phyloP scores from a whole-genome alignment of 2,329 filamentous ascomycete species.

The Thelonectria rubi region DNA sequence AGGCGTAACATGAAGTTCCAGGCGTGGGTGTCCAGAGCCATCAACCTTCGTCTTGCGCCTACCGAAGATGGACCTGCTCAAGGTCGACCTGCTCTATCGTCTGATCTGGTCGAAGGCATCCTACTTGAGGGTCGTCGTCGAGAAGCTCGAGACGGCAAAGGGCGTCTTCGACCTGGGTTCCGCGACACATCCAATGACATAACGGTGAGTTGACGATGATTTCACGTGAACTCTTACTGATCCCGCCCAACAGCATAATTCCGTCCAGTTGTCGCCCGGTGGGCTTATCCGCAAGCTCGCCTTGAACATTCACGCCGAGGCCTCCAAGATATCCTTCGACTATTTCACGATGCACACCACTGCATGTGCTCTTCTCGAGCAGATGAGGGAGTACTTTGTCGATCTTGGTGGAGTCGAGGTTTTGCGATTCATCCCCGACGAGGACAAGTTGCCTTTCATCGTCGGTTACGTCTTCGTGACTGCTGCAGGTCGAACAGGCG shows the following conservation, averaged over 20 bases:
- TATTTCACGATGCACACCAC: slow-evolving; percentile 28
- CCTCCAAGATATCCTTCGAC: slow-evolving; percentile 20
- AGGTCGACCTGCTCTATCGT: slow-evolving; percentile 14
- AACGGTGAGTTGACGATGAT: not conserved
- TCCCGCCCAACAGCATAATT: not conserved
- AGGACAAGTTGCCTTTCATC: slow-evolving; percentile 16
- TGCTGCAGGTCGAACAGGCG: slow-evolving; percentile 17
- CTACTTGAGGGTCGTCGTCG: slow-evolving; percentile 8
- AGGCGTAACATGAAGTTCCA: slow-evolving; percentile 28
- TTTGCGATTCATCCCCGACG: slow-evolving; percentile 6
- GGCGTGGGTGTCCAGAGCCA: slow-evolving; percentile 12
- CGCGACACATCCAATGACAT: slow-evolving; percentile 9
- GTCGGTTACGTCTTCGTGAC: slow-evolving; percentile 46
- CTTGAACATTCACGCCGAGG: slow-evolving; percentile 9
- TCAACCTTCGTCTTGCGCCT: not conserved
- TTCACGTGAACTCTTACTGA: slow-evolving; percentile 7
- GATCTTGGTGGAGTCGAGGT: not conserved
- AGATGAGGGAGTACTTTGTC: slow-evolving; percentile 20
- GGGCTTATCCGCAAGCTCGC: slow-evolving; percentile 23
- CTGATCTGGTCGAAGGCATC: slow-evolving; percentile 10
- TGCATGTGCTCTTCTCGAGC: not conserved
- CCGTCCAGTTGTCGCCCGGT: not conserved
- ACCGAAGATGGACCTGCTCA: too few relatives aligned
- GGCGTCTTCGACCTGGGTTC: not conserved
- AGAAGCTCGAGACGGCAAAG: slow-evolving; percentile 18